phyloP scores from a whole-genome alignment of 1,284 basidiomycete species.

The Microbotryum saponariae region DNA sequence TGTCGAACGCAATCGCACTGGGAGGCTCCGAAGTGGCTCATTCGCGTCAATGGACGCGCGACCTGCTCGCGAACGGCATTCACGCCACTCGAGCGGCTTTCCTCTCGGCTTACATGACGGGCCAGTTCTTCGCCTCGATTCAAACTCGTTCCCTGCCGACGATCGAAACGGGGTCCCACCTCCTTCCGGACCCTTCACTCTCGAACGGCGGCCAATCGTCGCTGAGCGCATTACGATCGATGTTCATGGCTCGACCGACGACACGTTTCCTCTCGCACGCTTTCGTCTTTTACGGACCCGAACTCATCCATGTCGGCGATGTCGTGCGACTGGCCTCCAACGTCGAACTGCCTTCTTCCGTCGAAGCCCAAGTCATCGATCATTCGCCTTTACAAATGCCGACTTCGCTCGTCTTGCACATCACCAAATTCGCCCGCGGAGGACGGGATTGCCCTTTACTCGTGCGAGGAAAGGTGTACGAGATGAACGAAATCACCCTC shows the following conservation, averaged over 20 bases:
- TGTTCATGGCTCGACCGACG: too few relatives aligned
- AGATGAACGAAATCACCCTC: constrained; percentile 12
- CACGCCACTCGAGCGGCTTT: constrained; percentile 2
- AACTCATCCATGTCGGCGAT: constrained; percentile 21
- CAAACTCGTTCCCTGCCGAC: constrained; percentile 18
- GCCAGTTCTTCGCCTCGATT: constrained; percentile 16
- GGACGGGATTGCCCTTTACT: constrained; percentile 7
- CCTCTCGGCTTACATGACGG: constrained; percentile 12
- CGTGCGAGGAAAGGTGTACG: constrained; percentile 20
- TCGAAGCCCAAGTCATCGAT: neutral
- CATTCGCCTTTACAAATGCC: neutral
- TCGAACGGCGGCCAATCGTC: neutral
- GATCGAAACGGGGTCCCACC: constrained; percentile 9
- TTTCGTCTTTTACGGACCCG: constrained; percentile 22
- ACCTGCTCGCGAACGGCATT: too few relatives aligned
- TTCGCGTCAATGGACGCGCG: too few relatives aligned
- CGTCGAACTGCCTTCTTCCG: constrained; percentile 7
- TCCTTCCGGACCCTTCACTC: constrained; percentile 5
- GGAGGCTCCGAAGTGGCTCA: too few relatives aligned
- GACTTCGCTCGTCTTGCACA: constrained; percentile 20
- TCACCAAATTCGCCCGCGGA: constrained; percentile 12
- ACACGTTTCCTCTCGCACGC: constrained; percentile 17
- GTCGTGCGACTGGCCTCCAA: constrained; percentile 19
- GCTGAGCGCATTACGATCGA: neutral
- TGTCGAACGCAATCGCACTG: too few relatives aligned